Base-by-base conservation (phyloP, 345 rosid species). In the Lepidium africanum region DNA sequence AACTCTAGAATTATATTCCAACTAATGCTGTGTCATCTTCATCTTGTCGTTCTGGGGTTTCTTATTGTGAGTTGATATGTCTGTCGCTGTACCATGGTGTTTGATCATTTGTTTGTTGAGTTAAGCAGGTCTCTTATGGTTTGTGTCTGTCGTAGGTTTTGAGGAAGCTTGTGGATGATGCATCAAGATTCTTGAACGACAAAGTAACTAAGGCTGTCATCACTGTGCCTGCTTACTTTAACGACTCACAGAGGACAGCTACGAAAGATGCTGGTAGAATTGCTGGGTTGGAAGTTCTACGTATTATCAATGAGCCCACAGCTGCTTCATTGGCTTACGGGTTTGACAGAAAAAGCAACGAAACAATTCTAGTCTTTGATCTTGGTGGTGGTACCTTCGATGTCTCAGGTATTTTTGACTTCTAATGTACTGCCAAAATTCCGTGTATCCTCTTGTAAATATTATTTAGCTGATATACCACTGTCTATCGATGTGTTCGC, bases 381-480 rank as follows among this genome's bases (percentile, higher is more conserved):
- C 98, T 93, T 77, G 98, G 98, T 70, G 98, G 98, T 81, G 99
- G 99, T 75, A 94, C 99, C 17, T 94, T 94, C 69, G 99, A 94
- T 74, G 99, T 94, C 47, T 94, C 99, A 84, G 99, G 99, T 94
- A 76, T 42, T 46, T 49, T 37, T 47, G 3, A 3, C 9, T 2
- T 23, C 33, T 1, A 0, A 11, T 9, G 1, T 53, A 11, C 16
- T 12, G 30, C 30, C 11, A 8, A 0, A 33, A 32, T 8, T 41
- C 5, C 8, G 3, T 59, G 14, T 25, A 6, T 10, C 15, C 7
- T 8, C 16, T 54, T 9, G 5, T 9, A 38, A 14, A 13, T 7
- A 7, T 11, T 49, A 9, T 66, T 13, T 10, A 13, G n/a, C 7
- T 30, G 33, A 30, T 6, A 5, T 6, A 41, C 17, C 9, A 30